These are phyloP conservation scores for Colletotrichum sp. DNA, from an alignment of 2,329 filamentous ascomycete genomes.

Conservation along the genomic window DNA sequence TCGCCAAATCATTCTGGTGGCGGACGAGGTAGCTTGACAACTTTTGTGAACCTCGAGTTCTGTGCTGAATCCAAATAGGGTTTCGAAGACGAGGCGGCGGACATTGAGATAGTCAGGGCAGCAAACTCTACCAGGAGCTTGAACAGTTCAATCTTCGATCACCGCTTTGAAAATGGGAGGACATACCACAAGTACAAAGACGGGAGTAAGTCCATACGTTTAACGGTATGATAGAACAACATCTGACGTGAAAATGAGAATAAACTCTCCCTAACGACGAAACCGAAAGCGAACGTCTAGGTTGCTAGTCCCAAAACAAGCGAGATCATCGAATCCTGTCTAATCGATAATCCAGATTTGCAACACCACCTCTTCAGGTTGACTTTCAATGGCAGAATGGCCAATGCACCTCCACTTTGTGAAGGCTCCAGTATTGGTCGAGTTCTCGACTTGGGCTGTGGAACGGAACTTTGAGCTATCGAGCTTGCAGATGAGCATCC, in stretches of 20 bases:
- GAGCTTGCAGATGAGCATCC: conserved; percentile 28
- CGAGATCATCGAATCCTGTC: background rate
- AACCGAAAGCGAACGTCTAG: conserved; percentile 29
- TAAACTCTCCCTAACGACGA: conserved; percentile 29
- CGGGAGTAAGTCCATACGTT: conserved; percentile 22
- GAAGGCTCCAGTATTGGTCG: conserved; percentile 20
- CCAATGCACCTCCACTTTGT: conserved; percentile 24
- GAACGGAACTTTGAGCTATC: conserved; percentile 1
- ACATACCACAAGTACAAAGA: conserved; percentile 21
- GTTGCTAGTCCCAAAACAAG: background rate
- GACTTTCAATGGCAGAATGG: conserved; percentile 34
- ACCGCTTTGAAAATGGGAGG: conserved; percentile 4
- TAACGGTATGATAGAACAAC: background rate
- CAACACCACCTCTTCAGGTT: conserved; percentile 38
- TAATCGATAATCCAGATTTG: conserved; percentile 24
- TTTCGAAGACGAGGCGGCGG: background rate
- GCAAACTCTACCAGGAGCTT: background rate
- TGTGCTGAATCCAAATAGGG: background rate
- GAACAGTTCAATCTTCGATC: background rate
- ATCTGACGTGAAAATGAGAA: conserved; percentile 16
- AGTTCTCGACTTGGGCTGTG: conserved; percentile 16
- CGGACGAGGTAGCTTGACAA: background rate
- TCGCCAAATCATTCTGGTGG: background rate
- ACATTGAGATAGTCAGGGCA: background rate
- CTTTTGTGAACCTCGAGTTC: background rate